Evolutionary conservation across 2,329 filamentous ascomycete genomes (phyloP).

Genomic region (Capronia coronata): DNA sequence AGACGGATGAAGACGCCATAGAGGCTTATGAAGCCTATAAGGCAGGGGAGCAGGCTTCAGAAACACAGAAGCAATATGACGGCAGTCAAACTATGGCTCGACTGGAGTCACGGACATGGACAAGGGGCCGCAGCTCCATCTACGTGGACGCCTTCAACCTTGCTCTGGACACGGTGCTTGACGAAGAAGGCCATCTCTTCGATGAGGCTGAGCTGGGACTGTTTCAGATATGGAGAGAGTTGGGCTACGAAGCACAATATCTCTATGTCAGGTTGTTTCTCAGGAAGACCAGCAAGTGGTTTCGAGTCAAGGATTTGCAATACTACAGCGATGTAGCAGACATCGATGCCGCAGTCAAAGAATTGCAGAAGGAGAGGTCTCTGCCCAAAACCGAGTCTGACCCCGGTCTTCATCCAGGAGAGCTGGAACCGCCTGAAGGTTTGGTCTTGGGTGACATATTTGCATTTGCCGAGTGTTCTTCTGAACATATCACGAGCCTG

Average conservation of each 20-base stretch:
- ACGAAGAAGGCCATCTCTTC: conserved; percentile 84
- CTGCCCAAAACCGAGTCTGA: conserved; percentile 46
- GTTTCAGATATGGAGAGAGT: conserved; percentile 65
- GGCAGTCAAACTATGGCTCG: conserved; percentile 44
- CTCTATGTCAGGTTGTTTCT: conserved; percentile 87
- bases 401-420: conserved; percentile 40
- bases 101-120: conserved; percentile 58
- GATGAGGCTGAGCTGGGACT: conserved; percentile 68
- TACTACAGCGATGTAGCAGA: conserved; percentile 81
- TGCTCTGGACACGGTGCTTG: conserved; percentile 78
- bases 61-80: conserved; percentile 13
- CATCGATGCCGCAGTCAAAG: conserved; percentile 57
- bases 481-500: conserved; percentile 65
- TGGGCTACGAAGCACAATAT: conserved; percentile 84
- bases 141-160: conserved; percentile 98
- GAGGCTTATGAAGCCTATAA: conserved; percentile 69
- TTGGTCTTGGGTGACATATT: conserved; percentile 53
- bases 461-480: conserved; percentile 72
- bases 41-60: conserved; percentile 44
- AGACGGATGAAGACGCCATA: conserved; percentile 64
- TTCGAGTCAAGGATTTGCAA: conserved; percentile 67
- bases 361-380: conserved; percentile 53
- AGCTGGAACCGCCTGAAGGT: conserved; percentile 44
- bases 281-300: conserved; percentile 86
- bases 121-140: conserved; percentile 74